Evolutionary conservation across 1,284 basidiomycete genomes (phyloP), one percentile per base, ranked within the genome.

Genomic region (Trichosporon ovoides): DNA sequence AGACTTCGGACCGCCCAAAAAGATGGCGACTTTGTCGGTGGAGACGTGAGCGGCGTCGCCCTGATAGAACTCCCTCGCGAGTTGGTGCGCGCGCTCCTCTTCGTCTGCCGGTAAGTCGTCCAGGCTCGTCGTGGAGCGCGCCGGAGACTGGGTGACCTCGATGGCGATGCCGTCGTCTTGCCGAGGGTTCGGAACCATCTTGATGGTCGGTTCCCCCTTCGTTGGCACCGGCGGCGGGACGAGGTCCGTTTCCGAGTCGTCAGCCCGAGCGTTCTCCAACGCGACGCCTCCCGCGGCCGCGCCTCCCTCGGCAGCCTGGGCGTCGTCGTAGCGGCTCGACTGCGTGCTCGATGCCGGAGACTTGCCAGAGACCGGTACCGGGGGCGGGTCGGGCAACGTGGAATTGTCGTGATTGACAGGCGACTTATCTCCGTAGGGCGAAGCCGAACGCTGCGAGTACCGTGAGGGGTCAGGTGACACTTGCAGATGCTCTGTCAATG

Each of bases 1-100:
- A 11, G 78, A 77, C 24, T 85, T 85, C 87, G 84, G 80, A 69
- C 91, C 87, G 64, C 95, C 95, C 38, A 98, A 81, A 87, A 91
- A 98, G 75, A 96, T 91, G 1, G 95, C 92, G 68, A 97, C 90
- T 80, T 94, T 95, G 67, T 95, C 92, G 67, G 86, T 86, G 19
- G 84, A 81, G 64, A 95, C 74, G 72, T 93, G 93, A 3, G 82
- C 82, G 65, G 88, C 85, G 69, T 98, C 91, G 70, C 93, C 90
- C n/a, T 85, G 83, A 83, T 89, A 91, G 73, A 90, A 93, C 59
- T 85, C 84, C 51, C 80, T 77, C 0, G 94, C 93, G 46, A 91
- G 76, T 52, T 86, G 85, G 67, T 83, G 84, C 0, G 85, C 91
- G 60, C 84, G 82, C 24, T 81, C 78, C 57, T 90, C 86, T 28